Evolutionary conservation across 129 eudicot genomes (phyloP), one percentile per base, ranked within the genome.

Genomic region (Deinandra increscens): DNA sequence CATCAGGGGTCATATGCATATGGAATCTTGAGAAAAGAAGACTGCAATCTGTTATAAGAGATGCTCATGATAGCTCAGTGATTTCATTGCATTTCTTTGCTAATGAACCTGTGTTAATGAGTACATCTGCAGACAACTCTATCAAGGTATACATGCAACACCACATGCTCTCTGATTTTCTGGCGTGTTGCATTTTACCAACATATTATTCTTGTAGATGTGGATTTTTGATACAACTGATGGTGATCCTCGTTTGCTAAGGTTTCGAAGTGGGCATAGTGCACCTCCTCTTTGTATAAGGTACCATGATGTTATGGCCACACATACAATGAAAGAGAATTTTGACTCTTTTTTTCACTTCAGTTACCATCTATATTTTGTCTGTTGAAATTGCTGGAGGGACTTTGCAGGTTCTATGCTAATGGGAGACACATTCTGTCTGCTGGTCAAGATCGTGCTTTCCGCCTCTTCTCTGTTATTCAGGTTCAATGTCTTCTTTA

Each of bases 381-480:
- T 55, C 13, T 56, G 6, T 63, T 72, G 22, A 73, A 67, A 51
- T 69, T 58, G 23, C 6, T 73, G 55, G 51, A 19, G 55, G 60
- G 37, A 49, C 37, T 74, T 66, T 48, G 56, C 82, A 89, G 85
- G 80, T 94, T 87, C 80, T 90, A 94, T 58, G 93, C 99, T 20
- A 94, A 94, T 80, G 99, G 99, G 75, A 79, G 95, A 60, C 97
- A 94, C 81, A 87, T 94, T 60, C 75, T 94, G 66, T 94, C 97
- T 61, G 99, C 97, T 53, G 96, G 99, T 53, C 99, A 89, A 78
- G 99, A 94, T 75, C 91, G 97, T 69, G 97, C 99, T 41, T 94
- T 94, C 53, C 90, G 99, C 20, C 97, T 94, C 46, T 94, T 94
- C 80, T 94, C 99, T 69, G 90, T 94, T 26, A 64, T 87, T 61